phyloP scores from a whole-genome alignment of 2,329 filamentous ascomycete species.

The Hypoxylon sp. region DNA sequence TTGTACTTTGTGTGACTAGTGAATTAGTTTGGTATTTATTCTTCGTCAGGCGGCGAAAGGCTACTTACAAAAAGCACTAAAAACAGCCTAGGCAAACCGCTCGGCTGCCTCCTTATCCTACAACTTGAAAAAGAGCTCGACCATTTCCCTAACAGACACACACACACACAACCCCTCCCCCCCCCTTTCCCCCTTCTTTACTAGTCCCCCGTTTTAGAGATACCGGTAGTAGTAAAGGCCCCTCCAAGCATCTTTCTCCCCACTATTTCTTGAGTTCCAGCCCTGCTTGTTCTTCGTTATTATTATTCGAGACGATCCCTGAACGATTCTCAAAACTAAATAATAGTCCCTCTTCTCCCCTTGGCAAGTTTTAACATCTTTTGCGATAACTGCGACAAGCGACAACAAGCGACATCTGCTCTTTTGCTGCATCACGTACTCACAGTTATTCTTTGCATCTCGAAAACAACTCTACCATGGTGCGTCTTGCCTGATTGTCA shows the following conservation, averaged over 20 bases:
- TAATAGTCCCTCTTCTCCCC: constrained; percentile 33
- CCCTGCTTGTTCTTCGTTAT: constrained; percentile 43
- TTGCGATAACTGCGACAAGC: constrained; percentile 30
- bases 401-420: constrained; percentile 35
- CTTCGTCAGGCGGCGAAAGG: constrained; percentile 23
- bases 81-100: constrained; percentile 22
- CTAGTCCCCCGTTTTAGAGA: constrained; percentile 12
- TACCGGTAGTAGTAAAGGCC: constrained; percentile 12
- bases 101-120: constrained; percentile 16
- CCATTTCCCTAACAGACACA: too few species aligned
- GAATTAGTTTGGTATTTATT: constrained; percentile 3
- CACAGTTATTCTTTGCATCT: constrained; percentile 18
- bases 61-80: background rate
- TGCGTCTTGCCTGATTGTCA: constrained; percentile 38
- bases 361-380: constrained; percentile 38
- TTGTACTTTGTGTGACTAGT: constrained; percentile 21
- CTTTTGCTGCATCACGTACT: constrained; percentile 21
- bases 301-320: constrained; percentile 36
- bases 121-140: constrained; percentile 6
- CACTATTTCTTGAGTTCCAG: constrained; percentile 45
- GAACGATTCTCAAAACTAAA: constrained; percentile 40
- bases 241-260: constrained; percentile 36
- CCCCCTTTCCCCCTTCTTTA: background rate
- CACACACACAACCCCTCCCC: too few species aligned
- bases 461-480: constrained; percentile 40